A percentile compares a stretch with the other conserved stretches of the same genome.
Evolutionary conservation across 1,284 basidiomycete species (phyloP).

Genomic region (Ganoderma lingzhi): DNA sequence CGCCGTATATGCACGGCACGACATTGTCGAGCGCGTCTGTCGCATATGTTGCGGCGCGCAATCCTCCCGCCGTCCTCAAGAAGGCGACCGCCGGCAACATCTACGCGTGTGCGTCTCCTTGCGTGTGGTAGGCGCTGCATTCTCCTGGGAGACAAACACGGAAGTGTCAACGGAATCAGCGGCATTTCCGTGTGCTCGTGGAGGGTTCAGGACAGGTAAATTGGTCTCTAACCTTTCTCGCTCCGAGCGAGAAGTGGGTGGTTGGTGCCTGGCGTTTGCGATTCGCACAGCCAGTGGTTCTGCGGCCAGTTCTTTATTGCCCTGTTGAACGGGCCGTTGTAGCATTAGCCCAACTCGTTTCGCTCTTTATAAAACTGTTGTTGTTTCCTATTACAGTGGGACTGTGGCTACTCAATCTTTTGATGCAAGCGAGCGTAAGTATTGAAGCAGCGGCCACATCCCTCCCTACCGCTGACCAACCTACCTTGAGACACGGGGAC

Average conservation of each 20-base stretch:
- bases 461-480: no score
- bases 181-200: no score
- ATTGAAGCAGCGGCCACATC: no score
- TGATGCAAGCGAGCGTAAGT: no score
- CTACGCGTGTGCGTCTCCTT: constrained; percentile 56
- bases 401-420: no score
- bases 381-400: neutral
- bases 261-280: neutral
- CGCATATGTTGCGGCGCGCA: constrained; percentile 3
- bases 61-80: constrained; percentile 27
- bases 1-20: constrained; percentile 38
- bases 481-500: no score
- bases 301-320: neutral
- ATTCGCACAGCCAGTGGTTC: neutral
- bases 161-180: neutral
- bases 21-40: constrained; percentile 33
- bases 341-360: neutral
- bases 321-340: no score
- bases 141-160: neutral
- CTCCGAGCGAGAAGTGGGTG: no score
- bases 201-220: no score
- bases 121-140: constrained; percentile 50
- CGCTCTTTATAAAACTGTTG: neutral
- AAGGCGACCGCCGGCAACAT: constrained; percentile 48
- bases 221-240: no score